phyloP scores from a whole-genome alignment of 352 stramenopile species.

The Saprolegnia parasitica region DNA sequence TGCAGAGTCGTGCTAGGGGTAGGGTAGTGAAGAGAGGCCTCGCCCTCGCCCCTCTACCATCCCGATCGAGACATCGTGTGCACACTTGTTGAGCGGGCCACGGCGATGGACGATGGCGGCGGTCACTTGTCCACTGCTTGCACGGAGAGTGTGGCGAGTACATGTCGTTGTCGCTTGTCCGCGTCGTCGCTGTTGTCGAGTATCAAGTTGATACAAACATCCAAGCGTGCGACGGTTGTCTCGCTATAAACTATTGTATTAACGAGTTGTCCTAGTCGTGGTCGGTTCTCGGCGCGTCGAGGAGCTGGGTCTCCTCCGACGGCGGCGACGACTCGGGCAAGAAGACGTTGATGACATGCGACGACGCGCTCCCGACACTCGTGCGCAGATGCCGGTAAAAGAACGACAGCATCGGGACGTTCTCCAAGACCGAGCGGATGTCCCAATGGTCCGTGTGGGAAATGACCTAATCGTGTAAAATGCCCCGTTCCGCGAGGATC shows the following conservation, averaged over 20 bases:
- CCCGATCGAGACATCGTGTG: no score
- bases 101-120: no score
- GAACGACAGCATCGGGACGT: constrained; percentile 71
- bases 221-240: no score
- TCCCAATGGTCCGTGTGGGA: constrained; percentile 82
- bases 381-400: constrained; percentile 76
- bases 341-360: constrained; percentile 65
- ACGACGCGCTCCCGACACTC: constrained; percentile 62
- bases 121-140: no score
- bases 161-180: no score
- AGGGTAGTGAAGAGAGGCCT: no score
- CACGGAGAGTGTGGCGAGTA: no score
- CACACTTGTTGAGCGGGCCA: no score
- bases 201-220: no score
- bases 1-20: no score
- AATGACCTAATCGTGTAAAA: constrained; percentile 36
- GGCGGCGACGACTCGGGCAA: constrained; percentile 33
- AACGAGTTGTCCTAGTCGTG: neutral
- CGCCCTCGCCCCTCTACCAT: no score
- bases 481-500: neutral
- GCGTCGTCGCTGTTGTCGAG: no score
- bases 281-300: neutral
- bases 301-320: constrained; percentile 9
- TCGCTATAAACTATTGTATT: neutral
- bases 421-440: constrained; percentile 75